Percentiles rank a stretch among this genome's conserved stretches.
Evolutionary conservation across 768 basidiomycete species (phyloP).

Genomic region (Amanita brunnescens): DNA sequence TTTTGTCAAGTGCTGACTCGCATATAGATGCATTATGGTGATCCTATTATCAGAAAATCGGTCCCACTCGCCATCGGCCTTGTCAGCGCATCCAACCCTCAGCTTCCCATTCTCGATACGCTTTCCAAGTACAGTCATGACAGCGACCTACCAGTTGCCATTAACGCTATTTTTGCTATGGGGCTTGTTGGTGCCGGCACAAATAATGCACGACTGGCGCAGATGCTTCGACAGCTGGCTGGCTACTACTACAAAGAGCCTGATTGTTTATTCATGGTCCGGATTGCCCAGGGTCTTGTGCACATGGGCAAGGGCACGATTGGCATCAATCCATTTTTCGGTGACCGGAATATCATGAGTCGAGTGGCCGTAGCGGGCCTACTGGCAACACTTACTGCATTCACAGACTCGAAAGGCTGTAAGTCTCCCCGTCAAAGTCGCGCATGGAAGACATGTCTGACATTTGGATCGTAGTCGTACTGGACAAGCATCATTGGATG

Average conservation of each 20-base stretch:
- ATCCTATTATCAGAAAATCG: constrained; percentile 83
- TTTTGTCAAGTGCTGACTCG: constrained; percentile 11
- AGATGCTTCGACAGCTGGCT: constrained; percentile 94
- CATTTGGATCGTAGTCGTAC: constrained; percentile 54
- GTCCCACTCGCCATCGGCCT: constrained; percentile 94
- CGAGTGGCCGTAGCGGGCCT: constrained; percentile 85
- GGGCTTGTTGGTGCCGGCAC: constrained; percentile 96
- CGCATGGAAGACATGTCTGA: background rate
- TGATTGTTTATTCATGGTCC: constrained; percentile 92
- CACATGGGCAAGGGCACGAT: constrained; percentile 99
- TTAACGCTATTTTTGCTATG: constrained; percentile 98
- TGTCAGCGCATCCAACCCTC: constrained; percentile 92
- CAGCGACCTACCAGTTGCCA: constrained; percentile 92
- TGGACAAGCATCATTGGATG: constrained; percentile 99
- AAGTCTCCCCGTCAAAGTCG: constrained; percentile 27
- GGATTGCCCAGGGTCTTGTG: constrained; percentile 93
- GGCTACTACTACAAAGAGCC: constrained; percentile 99
- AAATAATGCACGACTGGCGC: constrained; percentile 96
- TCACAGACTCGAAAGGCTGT: constrained; percentile 93
- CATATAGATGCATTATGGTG: constrained; percentile 96
- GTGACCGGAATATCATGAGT: constrained; percentile 84
- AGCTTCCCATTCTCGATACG: constrained; percentile 89
- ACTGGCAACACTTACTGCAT: constrained; percentile 80
- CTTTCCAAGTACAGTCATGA: constrained; percentile 99
- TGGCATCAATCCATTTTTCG: constrained; percentile 94